phyloP scores from a whole-genome alignment of 2,329 filamentous ascomycete species.

The Calonectria leucothoes region DNA sequence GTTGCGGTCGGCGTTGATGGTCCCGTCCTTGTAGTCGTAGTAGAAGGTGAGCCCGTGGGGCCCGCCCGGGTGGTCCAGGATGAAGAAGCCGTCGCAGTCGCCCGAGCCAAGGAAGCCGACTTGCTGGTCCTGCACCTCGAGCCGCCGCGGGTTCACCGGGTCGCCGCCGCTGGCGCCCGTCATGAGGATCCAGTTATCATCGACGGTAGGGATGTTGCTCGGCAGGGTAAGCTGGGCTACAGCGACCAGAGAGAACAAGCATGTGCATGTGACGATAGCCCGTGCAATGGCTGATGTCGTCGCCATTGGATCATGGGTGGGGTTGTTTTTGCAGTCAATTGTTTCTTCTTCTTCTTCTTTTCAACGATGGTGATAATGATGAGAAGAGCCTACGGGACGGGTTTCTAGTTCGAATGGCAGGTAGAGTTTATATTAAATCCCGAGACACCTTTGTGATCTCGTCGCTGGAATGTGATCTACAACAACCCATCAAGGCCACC shows the following conservation, averaged over 20 bases:
- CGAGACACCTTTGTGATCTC: neutral
- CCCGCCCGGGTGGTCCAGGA: neutral
- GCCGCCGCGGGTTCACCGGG: constrained; percentile 2
- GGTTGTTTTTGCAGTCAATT: neutral
- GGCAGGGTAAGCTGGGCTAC: neutral
- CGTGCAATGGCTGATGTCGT: neutral
- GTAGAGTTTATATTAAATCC: constrained; percentile 7
- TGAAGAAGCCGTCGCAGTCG: neutral
- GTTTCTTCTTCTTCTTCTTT: neutral
- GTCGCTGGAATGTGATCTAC: constrained; percentile 9
- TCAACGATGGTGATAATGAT: neutral
- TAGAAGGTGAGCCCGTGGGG: neutral
- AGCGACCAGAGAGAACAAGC: neutral
- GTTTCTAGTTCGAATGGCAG: neutral
- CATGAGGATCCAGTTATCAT: constrained; percentile 14
- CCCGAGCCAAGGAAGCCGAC: neutral
- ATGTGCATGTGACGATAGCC: neutral
- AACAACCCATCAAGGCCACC: too few relatives aligned
- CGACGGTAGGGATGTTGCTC: neutral
- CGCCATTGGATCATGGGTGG: too few relatives aligned
- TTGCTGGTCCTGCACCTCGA: neutral
- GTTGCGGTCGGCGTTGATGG: neutral
- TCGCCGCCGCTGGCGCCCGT: neutral
- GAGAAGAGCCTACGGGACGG: neutral
- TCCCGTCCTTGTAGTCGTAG: neutral